A percentile compares a stretch with the other conserved stretches of the same genome.
Conservation (phyloP, 306 rosid genomes). For the Trifolium subterraneum region DNA sequence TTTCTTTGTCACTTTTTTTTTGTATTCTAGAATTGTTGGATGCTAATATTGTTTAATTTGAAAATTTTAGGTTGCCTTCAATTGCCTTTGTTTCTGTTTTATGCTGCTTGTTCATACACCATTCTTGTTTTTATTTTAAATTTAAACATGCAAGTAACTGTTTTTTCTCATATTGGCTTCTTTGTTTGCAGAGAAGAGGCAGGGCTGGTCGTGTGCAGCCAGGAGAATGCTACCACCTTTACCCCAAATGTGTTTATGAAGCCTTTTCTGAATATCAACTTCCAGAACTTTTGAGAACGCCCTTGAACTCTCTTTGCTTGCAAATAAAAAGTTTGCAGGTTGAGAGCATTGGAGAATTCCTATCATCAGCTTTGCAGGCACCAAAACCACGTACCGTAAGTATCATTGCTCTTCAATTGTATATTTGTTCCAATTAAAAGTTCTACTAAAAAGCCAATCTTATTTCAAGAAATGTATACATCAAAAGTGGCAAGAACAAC, state of each 20-base stretch:
- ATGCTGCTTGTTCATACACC: conserved; percentile 15
- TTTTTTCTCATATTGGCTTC: conserved; percentile 33
- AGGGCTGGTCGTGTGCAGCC: conserved; percentile 99
- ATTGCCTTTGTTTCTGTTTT: conserved; percentile 17
- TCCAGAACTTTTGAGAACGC: conserved; percentile 95
- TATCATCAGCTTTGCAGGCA: conserved; percentile 94
- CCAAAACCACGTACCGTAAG: conserved; percentile 85
- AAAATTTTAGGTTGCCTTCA: conserved; percentile 28
- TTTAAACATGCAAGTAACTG: conserved; percentile 34
- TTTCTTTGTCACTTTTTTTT: conserved; percentile 1
- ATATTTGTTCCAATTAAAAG: conserved; percentile 14
- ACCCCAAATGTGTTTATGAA: conserved; percentile 82
- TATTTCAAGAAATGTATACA: neutral
- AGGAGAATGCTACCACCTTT: conserved; percentile 95
- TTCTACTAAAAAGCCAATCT: conserved; percentile 27
- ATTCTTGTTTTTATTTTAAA: conserved; percentile 23
- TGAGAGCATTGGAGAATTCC: conserved; percentile 86
- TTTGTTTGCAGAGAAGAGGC: conserved; percentile 86
- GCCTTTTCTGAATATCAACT: conserved; percentile 96
- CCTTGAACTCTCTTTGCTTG: conserved; percentile 95
- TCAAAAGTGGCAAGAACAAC: conserved; percentile 2
- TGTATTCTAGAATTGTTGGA: conserved; percentile 27
- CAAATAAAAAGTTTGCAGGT: conserved; percentile 99
- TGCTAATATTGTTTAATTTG: conserved; percentile 9
- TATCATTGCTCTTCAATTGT: conserved; percentile 29